Percentiles rank a stretch among this genome's conserved stretches.
phyloP scores from a whole-genome alignment of 768 basidiomycete species.

The Hygrocybe punicea region DNA sequence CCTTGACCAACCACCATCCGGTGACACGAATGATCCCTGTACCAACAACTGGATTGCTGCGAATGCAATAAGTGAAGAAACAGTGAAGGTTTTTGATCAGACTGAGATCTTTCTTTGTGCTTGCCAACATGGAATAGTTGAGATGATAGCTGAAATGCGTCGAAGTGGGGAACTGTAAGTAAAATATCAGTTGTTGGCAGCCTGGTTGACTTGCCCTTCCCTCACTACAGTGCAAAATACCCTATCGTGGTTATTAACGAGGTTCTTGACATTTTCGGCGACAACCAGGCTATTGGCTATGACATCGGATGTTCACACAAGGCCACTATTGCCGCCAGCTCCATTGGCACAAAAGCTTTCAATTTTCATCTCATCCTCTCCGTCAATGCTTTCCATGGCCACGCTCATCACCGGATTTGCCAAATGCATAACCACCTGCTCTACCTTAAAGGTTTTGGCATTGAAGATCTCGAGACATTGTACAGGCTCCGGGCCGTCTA shows the following conservation, averaged over 20 bases:
- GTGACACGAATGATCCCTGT: conserved; percentile 12
- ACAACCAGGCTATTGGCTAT: conserved; percentile 13
- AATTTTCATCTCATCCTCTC: not conserved
- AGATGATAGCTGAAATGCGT: conserved; percentile 33
- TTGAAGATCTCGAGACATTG: no score
- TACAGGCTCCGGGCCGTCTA: no score
- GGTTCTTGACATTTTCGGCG: conserved; percentile 19
- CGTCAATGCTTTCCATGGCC: conserved; percentile 6
- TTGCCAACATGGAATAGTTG: conserved; percentile 34
- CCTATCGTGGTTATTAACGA: conserved; percentile 21
- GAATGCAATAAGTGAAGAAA: conserved; percentile 25
- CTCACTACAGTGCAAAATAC: conserved; percentile 26
- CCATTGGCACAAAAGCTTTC: conserved; percentile 8
- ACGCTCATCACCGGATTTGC: conserved; percentile 5
- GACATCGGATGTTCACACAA: conserved; percentile 23
- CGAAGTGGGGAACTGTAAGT: conserved; percentile 37
- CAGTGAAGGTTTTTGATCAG: conserved; percentile 35
- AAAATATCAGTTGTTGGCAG: not conserved
- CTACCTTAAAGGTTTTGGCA: not conserved
- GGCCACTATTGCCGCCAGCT: conserved; percentile 14
- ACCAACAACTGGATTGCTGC: conserved; percentile 34
- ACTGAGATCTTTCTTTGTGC: conserved; percentile 36
- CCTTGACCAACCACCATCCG: conserved; percentile 4
- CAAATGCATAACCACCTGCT: conserved; percentile 9
- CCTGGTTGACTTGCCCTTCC: not conserved